A percentile compares a stretch with the other conserved stretches of the same genome.
Conservation (phyloP, 805 yeast species). For the Candida nitratophila region DNA sequence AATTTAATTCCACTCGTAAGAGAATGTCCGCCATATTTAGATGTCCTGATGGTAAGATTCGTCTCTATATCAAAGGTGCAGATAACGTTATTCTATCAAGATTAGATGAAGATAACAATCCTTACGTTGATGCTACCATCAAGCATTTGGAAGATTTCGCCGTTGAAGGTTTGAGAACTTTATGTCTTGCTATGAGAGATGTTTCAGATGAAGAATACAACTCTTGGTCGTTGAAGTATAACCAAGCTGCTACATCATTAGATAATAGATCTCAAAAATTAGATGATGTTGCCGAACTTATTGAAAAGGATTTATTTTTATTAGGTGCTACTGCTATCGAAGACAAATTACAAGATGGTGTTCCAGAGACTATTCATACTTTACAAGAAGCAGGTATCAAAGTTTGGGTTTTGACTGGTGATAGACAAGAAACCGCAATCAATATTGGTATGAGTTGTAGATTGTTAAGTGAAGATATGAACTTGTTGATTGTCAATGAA, state of each 20-base stretch:
- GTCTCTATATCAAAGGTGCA: conserved; percentile 93
- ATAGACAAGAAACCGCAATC: conserved; percentile 96
- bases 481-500: conserved; percentile 81
- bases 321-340: conserved; percentile 98
- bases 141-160: conserved; percentile 95
- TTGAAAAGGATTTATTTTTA: conserved; percentile 71
- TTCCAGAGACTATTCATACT: conserved; percentile 94
- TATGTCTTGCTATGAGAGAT: conserved; percentile 84
- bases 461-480: conserved; percentile 92
- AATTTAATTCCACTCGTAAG: conserved; percentile 94
- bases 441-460: conserved; percentile 98
- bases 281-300: conserved; percentile 83
- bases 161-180: conserved; percentile 88
- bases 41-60: conserved; percentile 88
- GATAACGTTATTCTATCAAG: conserved; percentile 93
- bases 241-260: conserved; percentile 77
- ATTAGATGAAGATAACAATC: conserved; percentile 54
- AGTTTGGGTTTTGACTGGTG: conserved; percentile 97
- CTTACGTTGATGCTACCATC: conserved; percentile 76
- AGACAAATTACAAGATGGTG: conserved; percentile 96
- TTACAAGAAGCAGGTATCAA: conserved; percentile 95
- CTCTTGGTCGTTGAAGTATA: conserved; percentile 59
- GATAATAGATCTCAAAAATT: conserved; percentile 66
- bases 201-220: conserved; percentile 72
- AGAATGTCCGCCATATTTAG: conserved; percentile 94